These are phyloP conservation scores for Neurospora tetrasperma DNA, from an alignment of 495 filamentous ascomycete genomes.

Conservation along the genomic window DNA sequence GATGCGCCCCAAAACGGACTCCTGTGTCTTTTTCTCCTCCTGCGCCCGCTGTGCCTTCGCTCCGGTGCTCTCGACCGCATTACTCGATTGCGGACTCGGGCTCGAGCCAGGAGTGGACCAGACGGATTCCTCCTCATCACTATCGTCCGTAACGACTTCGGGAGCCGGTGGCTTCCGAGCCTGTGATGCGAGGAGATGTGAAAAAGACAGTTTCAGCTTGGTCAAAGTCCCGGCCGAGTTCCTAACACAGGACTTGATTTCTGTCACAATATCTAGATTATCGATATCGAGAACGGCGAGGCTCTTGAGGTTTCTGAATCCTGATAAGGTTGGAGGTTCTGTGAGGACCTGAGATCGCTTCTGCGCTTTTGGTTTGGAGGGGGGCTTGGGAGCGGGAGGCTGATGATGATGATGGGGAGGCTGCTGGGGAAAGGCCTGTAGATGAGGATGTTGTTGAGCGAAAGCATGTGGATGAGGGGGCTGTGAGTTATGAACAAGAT, in stretches of 20 bases:
- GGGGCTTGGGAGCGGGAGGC: conserved; percentile 15
- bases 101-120: not conserved
- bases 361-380: conserved; percentile 10
- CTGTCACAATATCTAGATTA: conserved; percentile 40
- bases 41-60: conserved; percentile 31
- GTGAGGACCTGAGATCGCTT: conserved; percentile 14
- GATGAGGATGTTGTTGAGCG: conserved; percentile 6
- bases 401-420: conserved; percentile 12
- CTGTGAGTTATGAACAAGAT: not conserved
- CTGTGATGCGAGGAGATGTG: conserved; percentile 36
- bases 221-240: conserved; percentile 41
- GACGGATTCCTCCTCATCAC: not conserved
- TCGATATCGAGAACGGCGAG: conserved; percentile 49
- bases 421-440: conserved; percentile 10
- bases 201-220: conserved; percentile 48
- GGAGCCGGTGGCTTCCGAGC: conserved; percentile 38
- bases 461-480: conserved; percentile 5
- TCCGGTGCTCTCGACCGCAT: conserved; percentile 17
- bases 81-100: not conserved
- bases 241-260: conserved; percentile 43
- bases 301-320: conserved; percentile 44
- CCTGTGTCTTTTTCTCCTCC: conserved; percentile 43
- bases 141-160: conserved; percentile 38
- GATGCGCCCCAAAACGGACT: conserved; percentile 43
- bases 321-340: conserved; percentile 41